These are phyloP conservation scores for Albophoma yamanashiensis DNA, from an alignment of 2,329 filamentous ascomycete species.

Conservation along the genomic window DNA sequence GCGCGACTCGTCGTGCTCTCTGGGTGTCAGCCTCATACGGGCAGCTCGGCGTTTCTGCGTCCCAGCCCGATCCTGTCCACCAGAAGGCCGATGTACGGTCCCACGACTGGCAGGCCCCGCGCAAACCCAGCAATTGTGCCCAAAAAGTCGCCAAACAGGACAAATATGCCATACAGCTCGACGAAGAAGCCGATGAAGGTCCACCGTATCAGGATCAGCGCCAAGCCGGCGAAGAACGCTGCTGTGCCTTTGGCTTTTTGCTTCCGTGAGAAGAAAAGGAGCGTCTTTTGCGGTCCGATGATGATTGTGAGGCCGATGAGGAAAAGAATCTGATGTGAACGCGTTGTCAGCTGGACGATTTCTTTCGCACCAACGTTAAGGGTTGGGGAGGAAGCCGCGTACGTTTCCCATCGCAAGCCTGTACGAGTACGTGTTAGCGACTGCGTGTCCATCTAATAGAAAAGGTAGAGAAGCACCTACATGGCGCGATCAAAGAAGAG, in stretches of 20 bases:
- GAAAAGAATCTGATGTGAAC: constrained; percentile 70
- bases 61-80: constrained; percentile 63
- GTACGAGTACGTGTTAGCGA: neutral
- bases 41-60: constrained; percentile 65
- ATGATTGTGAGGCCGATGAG: constrained; percentile 92
- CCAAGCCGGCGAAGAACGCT: constrained; percentile 74
- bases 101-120: constrained; percentile 72
- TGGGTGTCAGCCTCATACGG: constrained; percentile 40
- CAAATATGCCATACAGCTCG: constrained; percentile 85
- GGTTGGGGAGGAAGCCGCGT: constrained; percentile 17
- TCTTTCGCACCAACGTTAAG: constrained; percentile 5
- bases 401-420: constrained; percentile 98
- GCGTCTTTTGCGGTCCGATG: constrained; percentile 83
- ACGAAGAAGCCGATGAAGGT: constrained; percentile 82
- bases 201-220: constrained; percentile 83
- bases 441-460: neutral
- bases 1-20: neutral
- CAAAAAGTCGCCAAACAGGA: constrained; percentile 93
- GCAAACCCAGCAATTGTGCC: constrained; percentile 86
- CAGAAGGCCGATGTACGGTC: constrained; percentile 68
- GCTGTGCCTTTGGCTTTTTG: constrained; percentile 89
- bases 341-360: constrained; percentile 3
- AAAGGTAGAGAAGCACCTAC: constrained; percentile 36
- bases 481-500: constrained; percentile 97
- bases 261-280: constrained; percentile 85